Base-by-base conservation (phyloP, 371 early-diverging fungal genomes). In the Circinella umbellata region DNA sequence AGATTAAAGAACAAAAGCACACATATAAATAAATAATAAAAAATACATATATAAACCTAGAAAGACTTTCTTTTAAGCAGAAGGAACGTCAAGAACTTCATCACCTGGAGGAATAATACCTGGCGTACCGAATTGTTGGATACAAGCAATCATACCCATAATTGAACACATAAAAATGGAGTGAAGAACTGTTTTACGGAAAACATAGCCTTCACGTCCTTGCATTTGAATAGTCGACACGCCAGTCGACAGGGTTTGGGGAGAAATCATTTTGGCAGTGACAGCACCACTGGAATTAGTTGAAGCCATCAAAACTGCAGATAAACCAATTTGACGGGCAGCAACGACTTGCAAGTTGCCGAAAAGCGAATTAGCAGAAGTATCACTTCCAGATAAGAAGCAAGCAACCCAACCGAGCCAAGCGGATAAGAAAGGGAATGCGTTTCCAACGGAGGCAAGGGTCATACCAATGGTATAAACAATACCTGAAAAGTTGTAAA, bases 321-420 rank as follows among this genome's bases (percentile, higher is more conserved):
- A 81, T 20, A 85, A 67, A 27, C 85, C 85, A 39, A 85, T 81
- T 61, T 82, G 68, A 48, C 76, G 73, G n/a, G 83, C 85, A 17
- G 83, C 85, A 9, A 85, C 85, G 0, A 85, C 85, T 62, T 85
- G 85, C 47, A 85, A 67, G 51, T 85, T 85, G 61, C 85, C 85
- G 61, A 85, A 85, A 1, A 85, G 73, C 20, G 79, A 77, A 34
- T 70, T 70, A 48, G 81, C 81, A 9, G 83, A 81, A 1, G 85
- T 85, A 46, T 82, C 83, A 71, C 81, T 82, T 36, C 85, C 85
- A 15, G 83, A 82, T n/a, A 85, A 67, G 70, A 85, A 85, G 59
- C 85, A 85, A 4, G 80, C 85, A 8, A 85, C 51, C 85, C 85
- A 85, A 27, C 85, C 85, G 4, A 85, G 69, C 81, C 81, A 85